These are phyloP conservation scores for Daldinia childiae DNA, from an alignment of 495 filamentous ascomycete species.

Conservation along the genomic window DNA sequence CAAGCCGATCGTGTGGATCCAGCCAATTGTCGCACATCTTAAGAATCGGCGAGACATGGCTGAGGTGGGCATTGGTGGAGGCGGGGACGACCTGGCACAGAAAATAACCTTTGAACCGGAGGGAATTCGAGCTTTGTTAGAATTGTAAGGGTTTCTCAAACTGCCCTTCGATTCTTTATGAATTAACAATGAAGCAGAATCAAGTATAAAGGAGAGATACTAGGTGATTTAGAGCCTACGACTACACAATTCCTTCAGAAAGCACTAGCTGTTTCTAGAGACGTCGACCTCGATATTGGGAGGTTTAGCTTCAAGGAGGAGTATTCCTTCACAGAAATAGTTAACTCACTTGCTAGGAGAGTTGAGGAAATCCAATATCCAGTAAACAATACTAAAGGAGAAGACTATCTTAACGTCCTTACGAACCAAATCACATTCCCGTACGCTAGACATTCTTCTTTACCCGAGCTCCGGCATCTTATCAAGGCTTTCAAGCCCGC, in stretches of 20 bases:
- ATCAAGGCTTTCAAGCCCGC: constrained; percentile 73
- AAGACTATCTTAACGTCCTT: constrained; percentile 26
- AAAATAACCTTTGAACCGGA: constrained; percentile 62
- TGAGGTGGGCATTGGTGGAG: constrained; percentile 82
- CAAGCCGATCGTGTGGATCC: constrained; percentile 75
- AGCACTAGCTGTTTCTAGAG: constrained; percentile 41
- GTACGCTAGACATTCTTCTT: constrained; percentile 91
- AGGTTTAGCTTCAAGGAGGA: constrained; percentile 34
- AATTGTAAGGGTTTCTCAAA: constrained; percentile 50
- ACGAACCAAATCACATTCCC: constrained; percentile 70
- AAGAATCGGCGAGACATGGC: constrained; percentile 66
- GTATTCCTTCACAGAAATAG: constrained; percentile 36
- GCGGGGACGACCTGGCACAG: constrained; percentile 76
- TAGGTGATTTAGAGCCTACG: constrained; percentile 40
- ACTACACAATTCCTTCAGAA: constrained; percentile 43
- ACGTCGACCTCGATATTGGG: constrained; percentile 49
- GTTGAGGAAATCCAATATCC: constrained; percentile 33
- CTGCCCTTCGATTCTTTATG: background rate
- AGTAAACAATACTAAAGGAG: background rate
- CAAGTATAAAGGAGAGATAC: constrained; percentile 22
- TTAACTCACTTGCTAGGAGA: constrained; percentile 48
- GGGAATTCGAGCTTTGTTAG: constrained; percentile 58
- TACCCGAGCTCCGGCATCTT: constrained; percentile 77
- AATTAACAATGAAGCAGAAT: constrained; percentile 28
- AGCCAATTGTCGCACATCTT: constrained; percentile 73